phyloP scores from a whole-genome alignment of 83 land plant species.

The Diphasiastrum complanatum region DNA sequence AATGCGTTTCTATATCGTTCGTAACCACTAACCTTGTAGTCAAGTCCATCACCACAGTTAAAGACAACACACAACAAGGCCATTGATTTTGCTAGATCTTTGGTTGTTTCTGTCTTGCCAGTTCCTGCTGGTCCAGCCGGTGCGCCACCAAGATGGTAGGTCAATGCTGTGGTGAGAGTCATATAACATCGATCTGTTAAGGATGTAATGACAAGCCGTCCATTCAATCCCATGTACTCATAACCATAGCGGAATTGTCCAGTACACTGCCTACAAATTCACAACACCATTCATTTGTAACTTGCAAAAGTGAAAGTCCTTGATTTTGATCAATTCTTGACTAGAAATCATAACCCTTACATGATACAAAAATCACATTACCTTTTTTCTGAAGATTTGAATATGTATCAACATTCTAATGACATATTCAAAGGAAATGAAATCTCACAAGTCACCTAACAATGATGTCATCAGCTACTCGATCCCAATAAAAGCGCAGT shows the following conservation, averaged over 20 bases:
- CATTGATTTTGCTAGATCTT: constrained; percentile 41
- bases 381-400: too few relatives aligned
- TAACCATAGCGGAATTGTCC: constrained; percentile 34
- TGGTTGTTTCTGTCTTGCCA: constrained; percentile 38
- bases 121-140: constrained; percentile 39
- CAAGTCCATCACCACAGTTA: constrained; percentile 44
- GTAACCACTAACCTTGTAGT: constrained; percentile 34
- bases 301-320: too few relatives aligned
- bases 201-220: constrained; percentile 35
- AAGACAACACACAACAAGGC: constrained; percentile 39
- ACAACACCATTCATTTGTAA: too few relatives aligned
- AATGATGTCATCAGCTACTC: constrained; percentile 23
- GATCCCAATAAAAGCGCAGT: constrained; percentile 40
- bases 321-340: too few relatives aligned
- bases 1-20: too few relatives aligned
- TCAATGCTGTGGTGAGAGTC: constrained; percentile 37
- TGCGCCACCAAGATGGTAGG: constrained; percentile 35
- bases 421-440: too few relatives aligned
- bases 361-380: too few relatives aligned
- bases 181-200: constrained; percentile 40
- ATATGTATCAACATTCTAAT: too few relatives aligned
- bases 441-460: constrained; percentile 19
- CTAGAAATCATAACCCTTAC: too few relatives aligned
- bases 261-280: constrained; percentile 32
- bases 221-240: constrained; percentile 43